Conservation (phyloP, 2,329 filamentous ascomycete genomes). For the Ceratocystis destructans region DNA sequence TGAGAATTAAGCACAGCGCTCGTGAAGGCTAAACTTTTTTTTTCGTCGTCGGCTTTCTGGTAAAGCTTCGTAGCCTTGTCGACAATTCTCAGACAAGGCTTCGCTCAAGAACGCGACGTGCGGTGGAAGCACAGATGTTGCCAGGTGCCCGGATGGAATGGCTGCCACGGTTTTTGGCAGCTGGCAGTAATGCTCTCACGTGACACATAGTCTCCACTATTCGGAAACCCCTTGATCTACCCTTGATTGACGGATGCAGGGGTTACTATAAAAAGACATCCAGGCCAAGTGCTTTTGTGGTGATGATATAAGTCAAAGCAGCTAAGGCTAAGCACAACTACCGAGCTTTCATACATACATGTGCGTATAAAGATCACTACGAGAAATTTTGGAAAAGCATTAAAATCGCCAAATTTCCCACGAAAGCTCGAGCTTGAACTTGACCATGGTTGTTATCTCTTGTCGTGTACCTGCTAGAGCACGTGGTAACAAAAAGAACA, state of each 20-base stretch:
- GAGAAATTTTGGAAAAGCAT: too few species aligned
- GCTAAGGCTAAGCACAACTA: neutral
- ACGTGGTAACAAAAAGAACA: too few species aligned
- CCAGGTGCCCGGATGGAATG: neutral
- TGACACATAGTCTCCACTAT: neutral
- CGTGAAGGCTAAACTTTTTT: slow-evolving; percentile 1
- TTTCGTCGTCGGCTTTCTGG: neutral
- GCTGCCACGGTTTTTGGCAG: neutral
- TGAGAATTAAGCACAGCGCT: neutral
- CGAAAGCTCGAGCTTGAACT: neutral
- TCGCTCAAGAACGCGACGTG: neutral
- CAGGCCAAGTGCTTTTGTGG: neutral
- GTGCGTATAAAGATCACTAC: too few species aligned
- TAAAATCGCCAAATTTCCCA: too few species aligned
- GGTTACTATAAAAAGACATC: neutral
- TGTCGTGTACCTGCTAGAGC: too few species aligned
- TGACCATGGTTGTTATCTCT: too few species aligned
- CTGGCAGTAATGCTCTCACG: neutral
- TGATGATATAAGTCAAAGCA: neutral
- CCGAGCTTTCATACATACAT: too few species aligned
- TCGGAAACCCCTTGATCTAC: neutral
- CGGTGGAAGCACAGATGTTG: neutral
- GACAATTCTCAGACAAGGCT: neutral
- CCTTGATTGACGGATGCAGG: slow-evolving; percentile 6
- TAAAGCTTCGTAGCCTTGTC: slow-evolving; percentile 5